Evolutionary conservation across 2,329 filamentous ascomycete species (phyloP), one percentile per base, ranked within the genome.

Genomic region (Venturiaceae sp.): DNA sequence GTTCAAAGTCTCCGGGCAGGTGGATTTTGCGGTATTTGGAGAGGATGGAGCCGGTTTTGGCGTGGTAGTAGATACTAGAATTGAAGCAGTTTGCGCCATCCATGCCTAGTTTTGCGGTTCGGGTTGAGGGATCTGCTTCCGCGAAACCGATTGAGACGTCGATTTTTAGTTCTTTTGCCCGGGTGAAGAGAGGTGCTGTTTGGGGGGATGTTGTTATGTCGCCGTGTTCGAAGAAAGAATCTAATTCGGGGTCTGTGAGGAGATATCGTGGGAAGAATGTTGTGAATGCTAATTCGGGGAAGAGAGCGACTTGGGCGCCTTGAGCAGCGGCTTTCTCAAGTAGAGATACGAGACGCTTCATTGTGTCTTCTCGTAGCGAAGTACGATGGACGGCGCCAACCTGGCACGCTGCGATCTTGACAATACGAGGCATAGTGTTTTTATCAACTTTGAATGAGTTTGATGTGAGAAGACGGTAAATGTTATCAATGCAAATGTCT

Each of bases 231-330:
- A 82, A 81, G 66, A 76, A 80, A 3, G 66, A 63, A 33, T 76
- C 75, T 14, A 81, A 66, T 46, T 77, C 71, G 14, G 68, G 66
- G 58, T 77, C 73, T 5, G 71, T 66, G 59, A 81, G 73, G 50
- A 80, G 65, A 61, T 77, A 72, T 8, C 76, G 73, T 0, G 79
- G 78, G 63, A 81, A 82, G 70, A 82, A 82, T 0, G 79, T 81
- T 1, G 79, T 81, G 32, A 81, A 75, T 11, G 78, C 75, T 26
- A 75, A 72, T 64, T 82, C 79, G 1, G 79, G 79, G 60, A 78
- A 82, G 7, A 80, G 72, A 14, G 80, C 74, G 1, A 81, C 62
- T 60, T 76, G 71, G 19, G 75, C 78, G 19, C 72, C 70, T 60
- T 76, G 64, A 3, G 65, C 59, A 1, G 72, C 71, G 13, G 78